Percentiles rank a stretch among this genome's conserved stretches.
Conservation (phyloP, 225 moss, liverwort and hornwort genomes). For the Neckera pumila region DNA sequence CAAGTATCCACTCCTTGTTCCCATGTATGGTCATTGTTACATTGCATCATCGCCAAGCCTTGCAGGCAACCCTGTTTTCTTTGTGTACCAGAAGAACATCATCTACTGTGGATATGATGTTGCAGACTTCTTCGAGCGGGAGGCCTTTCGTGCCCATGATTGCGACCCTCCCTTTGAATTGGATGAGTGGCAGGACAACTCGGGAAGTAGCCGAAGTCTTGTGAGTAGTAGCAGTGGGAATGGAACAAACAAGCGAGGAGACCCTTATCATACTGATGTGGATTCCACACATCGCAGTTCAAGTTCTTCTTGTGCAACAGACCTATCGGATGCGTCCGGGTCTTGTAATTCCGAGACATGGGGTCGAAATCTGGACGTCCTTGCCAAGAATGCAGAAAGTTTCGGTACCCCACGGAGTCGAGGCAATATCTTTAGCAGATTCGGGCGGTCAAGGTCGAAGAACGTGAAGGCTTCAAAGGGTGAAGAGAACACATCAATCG, state of each 20-base stretch:
- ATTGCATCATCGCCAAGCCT: slow-evolving; percentile 70
- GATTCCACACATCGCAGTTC: slow-evolving; percentile 32
- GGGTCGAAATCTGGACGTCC: slow-evolving; percentile 78
- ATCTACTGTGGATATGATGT: slow-evolving; percentile 81
- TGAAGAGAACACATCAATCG: slow-evolving; percentile 5
- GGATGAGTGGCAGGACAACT: slow-evolving; percentile 49
- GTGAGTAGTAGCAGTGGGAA: slow-evolving; percentile 43
- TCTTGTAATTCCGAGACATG: slow-evolving; percentile 55
- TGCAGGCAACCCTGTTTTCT: slow-evolving; percentile 86
- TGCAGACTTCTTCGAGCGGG: slow-evolving; percentile 85
- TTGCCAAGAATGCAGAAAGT: slow-evolving; percentile 51
- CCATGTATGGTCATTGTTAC: slow-evolving; percentile 89
- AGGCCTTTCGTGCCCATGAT: slow-evolving; percentile 59
- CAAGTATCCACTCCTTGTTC: slow-evolving; percentile 62
- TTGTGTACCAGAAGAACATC: slow-evolving; percentile 67
- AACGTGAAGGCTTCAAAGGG: slow-evolving; percentile 2
- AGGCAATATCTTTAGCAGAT: slow-evolving; percentile 32
- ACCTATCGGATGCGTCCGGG: slow-evolving; percentile 39
- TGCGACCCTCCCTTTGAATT: slow-evolving; percentile 52
- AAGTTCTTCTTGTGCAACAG: slow-evolving; percentile 25
- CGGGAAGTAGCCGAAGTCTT: slow-evolving; percentile 22
- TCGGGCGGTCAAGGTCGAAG: slow-evolving; percentile 47
- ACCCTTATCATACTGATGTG: slow-evolving; percentile 18
- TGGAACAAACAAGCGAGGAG: slow-evolving; percentile 30
- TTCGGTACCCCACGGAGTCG: slow-evolving; percentile 32